These are phyloP conservation scores for Planoprotostelium fungivorum DNA, from an alignment of 78 protist species.

Conservation along the genomic window DNA sequence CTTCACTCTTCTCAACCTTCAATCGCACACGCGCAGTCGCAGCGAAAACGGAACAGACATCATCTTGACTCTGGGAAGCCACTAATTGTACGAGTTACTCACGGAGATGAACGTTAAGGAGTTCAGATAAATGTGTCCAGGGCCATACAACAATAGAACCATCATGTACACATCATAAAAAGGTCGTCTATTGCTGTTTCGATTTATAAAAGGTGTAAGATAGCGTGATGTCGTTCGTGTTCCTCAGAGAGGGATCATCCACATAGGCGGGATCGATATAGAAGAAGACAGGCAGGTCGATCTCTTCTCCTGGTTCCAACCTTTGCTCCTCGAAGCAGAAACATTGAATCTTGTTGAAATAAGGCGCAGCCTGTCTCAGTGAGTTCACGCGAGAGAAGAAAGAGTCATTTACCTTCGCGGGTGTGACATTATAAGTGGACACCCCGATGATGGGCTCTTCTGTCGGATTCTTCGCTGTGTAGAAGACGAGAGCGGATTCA, in stretches of 20 bases:
- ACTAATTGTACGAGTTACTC: too few species aligned
- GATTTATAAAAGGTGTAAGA: conserved; percentile 79
- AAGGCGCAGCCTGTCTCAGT: conserved; percentile 36
- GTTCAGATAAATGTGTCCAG: too few species aligned
- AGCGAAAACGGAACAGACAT: too few species aligned
- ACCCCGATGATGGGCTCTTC: conserved; percentile 77
- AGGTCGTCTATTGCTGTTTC: conserved; percentile 58
- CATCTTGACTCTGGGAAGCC: too few species aligned
- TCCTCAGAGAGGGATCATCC: conserved; percentile 49
- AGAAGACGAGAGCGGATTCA: conserved; percentile 78
- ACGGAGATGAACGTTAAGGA: too few species aligned
- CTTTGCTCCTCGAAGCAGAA: conserved; percentile 92
- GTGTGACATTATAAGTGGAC: conserved; percentile 80
- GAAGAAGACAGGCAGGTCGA: conserved; percentile 96
- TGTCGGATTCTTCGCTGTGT: conserved; percentile 71
- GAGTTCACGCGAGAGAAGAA: too few species aligned
- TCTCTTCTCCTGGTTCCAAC: conserved; percentile 79
- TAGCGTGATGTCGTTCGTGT: conserved; percentile 49
- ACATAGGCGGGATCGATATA: conserved; percentile 85
- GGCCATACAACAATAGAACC: too few species aligned
- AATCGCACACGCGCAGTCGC: too few species aligned
- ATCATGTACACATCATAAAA: too few species aligned
- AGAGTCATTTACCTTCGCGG: conserved; percentile 48
- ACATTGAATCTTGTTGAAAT: conserved; percentile 92
- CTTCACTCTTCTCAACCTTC: too few species aligned